Evolutionary conservation across 2,329 filamentous ascomycete genomes (phyloP).

Genomic region (Colletotrichum graminicola): DNA sequence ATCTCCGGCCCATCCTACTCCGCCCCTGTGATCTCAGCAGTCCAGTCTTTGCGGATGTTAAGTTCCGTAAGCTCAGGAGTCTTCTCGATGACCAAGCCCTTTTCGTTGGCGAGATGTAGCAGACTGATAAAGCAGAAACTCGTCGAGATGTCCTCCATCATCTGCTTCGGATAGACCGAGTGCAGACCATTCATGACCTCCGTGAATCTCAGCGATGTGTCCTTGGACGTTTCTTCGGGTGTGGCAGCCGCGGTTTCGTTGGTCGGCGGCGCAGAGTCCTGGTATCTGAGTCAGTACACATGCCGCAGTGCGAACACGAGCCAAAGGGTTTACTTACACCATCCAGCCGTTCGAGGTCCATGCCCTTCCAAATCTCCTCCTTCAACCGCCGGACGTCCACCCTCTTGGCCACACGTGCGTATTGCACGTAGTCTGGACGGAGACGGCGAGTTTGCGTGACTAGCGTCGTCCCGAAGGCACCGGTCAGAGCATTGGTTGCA

Average conservation of each 20-base stretch:
- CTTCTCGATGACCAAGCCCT: constrained; percentile 82
- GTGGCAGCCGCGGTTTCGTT: constrained; percentile 49
- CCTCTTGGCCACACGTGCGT: constrained; percentile 77
- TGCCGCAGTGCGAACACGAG: background rate
- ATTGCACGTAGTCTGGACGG: constrained; percentile 77
- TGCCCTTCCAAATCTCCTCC: constrained; percentile 78
- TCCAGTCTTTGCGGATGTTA: constrained; percentile 72
- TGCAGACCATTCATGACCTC: constrained; percentile 91
- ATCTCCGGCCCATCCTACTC: constrained; percentile 43
- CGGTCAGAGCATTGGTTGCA: constrained; percentile 57
- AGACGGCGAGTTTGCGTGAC: constrained; percentile 74
- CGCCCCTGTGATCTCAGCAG: constrained; percentile 66
- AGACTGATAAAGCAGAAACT: constrained; percentile 94
- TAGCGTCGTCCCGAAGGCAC: constrained; percentile 74
- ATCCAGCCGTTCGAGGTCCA: constrained; percentile 65
- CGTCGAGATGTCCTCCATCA: constrained; percentile 95
- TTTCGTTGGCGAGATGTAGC: constrained; percentile 92
- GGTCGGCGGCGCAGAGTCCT: constrained; percentile 48
- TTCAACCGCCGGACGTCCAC: constrained; percentile 77
- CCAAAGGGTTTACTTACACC: constrained; percentile 54
- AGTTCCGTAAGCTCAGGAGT: constrained; percentile 70
- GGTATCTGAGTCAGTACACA: background rate
- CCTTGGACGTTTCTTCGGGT: constrained; percentile 52
- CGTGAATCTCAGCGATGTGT: constrained; percentile 82
- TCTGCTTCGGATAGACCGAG: constrained; percentile 84